Base-by-base conservation (phyloP, 768 basidiomycete genomes). In the Tylopilus sp. region DNA sequence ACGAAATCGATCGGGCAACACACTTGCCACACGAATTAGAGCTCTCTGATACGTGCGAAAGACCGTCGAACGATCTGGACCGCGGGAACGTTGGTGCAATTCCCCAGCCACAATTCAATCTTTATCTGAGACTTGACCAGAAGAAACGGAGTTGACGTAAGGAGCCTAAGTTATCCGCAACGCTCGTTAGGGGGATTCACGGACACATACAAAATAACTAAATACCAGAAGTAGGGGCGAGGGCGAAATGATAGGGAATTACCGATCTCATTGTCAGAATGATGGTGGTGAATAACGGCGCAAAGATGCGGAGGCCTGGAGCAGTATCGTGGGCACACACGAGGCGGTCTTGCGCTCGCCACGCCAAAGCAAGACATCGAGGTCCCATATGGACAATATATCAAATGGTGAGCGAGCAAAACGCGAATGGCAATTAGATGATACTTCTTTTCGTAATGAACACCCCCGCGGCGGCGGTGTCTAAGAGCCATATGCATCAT, bases 1-100 rank as follows among this genome's bases (percentile, higher is more conserved):
- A 36, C 34, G 25, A 19, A 22, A 13, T 8, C 4, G 21, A 12
- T 4, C 6, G n/a, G 22, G 28, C 25, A 22, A 50, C 21, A 30
- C 13, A 19, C 25, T 36, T 37, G 14, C 38, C 21, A 31, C n/a
- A n/a, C n/a, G n/a, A n/a, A n/a, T n/a, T 36, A 25, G 12, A 16
- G 21, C 13, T 11, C 8, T 13, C 28, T 30, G 12, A 10, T 3
- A 30, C n/a, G 16, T 8, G 22, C 26, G 13, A 22, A 7, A 21
- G 42, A 30, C 9, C 12, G 28, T 50, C 31, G 47, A 58, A 41
- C 47, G 4, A 48, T 41, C 56, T 47, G 51, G 33, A 29, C 53
- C 62, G 51, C 30, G 33, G 14, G 12, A 16, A 26, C 37, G 33
- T 3, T n/a, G n/a, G n/a, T 28, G 26, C 17, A 36, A 37, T 41